phyloP scores from a whole-genome alignment of 164 flowering plant species.

The Taxillus chinensis region DNA sequence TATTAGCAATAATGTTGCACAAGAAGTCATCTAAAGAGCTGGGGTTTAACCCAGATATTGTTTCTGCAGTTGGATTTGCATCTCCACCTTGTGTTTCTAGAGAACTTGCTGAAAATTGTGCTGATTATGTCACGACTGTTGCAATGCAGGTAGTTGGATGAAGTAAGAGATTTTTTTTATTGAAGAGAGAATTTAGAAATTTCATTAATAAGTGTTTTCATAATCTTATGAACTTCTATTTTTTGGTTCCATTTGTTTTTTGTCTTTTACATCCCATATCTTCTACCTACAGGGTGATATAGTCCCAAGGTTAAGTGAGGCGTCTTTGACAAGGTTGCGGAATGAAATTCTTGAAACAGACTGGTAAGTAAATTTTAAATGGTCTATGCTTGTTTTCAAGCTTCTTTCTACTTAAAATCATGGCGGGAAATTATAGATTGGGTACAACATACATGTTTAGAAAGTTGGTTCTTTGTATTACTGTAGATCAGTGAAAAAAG shows the following conservation, averaged over 20 bases:
- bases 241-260: constrained; percentile 2
- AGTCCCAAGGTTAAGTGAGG: constrained; percentile 72
- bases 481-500: too few species aligned
- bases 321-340: constrained; percentile 68
- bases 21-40: constrained; percentile 45
- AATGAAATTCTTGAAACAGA: constrained; percentile 86
- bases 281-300: constrained; percentile 67
- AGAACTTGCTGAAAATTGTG: constrained; percentile 78
- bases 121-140: constrained; percentile 56
- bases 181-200: background rate
- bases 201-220: background rate
- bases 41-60: constrained; percentile 64
- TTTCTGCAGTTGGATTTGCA: constrained; percentile 66
- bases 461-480: too few species aligned
- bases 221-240: background rate
- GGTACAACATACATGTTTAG: too few species aligned
- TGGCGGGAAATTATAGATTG: too few species aligned
- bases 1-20: constrained; percentile 74
- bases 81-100: constrained; percentile 80
- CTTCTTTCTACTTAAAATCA: background rate
- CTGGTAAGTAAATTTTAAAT: constrained; percentile 42
- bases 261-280: background rate
- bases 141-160: constrained; percentile 57
- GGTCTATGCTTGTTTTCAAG: background rate
- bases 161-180: background rate